Evolutionary conservation across 305 asterid genomes (phyloP).

Genomic region (Stenogyne calaminthoides): DNA sequence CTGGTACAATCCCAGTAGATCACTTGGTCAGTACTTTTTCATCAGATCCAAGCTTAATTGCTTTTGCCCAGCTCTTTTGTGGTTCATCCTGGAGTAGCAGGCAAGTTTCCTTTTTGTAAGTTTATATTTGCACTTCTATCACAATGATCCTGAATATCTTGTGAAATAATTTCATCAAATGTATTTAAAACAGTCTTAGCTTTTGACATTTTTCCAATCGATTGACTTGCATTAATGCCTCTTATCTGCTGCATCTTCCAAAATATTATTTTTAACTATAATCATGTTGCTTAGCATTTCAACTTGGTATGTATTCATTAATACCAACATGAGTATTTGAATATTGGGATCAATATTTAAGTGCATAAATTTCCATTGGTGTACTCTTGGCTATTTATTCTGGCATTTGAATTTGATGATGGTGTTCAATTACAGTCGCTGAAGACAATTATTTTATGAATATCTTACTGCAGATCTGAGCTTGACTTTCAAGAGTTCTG

Average conservation of each 20-base stretch:
- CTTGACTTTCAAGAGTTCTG: conserved; percentile 86
- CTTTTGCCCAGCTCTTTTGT: conserved; percentile 90
- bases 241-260: neutral
- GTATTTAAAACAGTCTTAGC: neutral
- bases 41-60: conserved; percentile 91
- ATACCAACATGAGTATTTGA: neutral
- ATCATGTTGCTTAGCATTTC: neutral
- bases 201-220: neutral
- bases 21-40: conserved; percentile 94
- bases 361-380: no score
- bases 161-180: neutral
- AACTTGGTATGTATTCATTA: neutral
- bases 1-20: conserved; percentile 69
- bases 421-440: conserved; percentile 3
- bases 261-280: neutral
- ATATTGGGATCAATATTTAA: neutral
- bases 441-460: conserved; percentile 24
- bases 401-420: conserved; percentile 19
- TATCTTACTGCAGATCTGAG: conserved; percentile 61
- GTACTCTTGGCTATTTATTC: neutral
- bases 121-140: conserved; percentile 8
- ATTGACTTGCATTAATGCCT: conserved; percentile 7
- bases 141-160: conserved; percentile 1
- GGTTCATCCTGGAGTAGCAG: conserved; percentile 74
- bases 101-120: conserved; percentile 44